phyloP scores from a whole-genome alignment of 1,284 basidiomycete genomes.

The Fomitopsis schrenkii region DNA sequence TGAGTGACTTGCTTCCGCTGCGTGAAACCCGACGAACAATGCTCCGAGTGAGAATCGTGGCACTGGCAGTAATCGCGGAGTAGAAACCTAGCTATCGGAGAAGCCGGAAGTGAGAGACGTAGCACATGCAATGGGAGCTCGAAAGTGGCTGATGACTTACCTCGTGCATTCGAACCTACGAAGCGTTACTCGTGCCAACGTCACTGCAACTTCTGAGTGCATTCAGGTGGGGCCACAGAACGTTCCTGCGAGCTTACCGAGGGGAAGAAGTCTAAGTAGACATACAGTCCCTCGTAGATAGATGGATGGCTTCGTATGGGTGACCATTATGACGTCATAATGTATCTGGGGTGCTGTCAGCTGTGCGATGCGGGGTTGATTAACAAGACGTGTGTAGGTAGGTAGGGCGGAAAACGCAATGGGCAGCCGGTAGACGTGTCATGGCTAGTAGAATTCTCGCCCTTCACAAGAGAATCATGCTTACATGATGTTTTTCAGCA shows the following conservation, averaged over 20 bases:
- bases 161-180: neutral
- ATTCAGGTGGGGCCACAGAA: neutral
- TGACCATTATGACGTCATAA: neutral
- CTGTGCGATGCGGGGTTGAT: neutral
- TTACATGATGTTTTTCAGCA: no score
- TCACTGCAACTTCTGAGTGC: neutral
- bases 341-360: neutral
- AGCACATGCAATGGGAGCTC: neutral
- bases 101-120: neutral
- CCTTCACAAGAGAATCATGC: no score
- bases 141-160: neutral
- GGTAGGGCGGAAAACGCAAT: neutral
- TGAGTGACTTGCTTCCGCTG: no score
- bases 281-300: neutral
- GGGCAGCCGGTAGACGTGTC: no score
- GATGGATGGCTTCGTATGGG: neutral
- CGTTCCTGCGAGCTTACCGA: neutral
- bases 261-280: neutral
- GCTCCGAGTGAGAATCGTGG: no score
- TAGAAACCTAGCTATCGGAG: neutral
- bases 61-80: no score
- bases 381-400: neutral
- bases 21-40: no score
- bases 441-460: no score
- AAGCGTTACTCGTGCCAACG: neutral